Evolutionary conservation across 2,329 filamentous ascomycete species (phyloP).

Genomic region (Sclerotinia subarctica): DNA sequence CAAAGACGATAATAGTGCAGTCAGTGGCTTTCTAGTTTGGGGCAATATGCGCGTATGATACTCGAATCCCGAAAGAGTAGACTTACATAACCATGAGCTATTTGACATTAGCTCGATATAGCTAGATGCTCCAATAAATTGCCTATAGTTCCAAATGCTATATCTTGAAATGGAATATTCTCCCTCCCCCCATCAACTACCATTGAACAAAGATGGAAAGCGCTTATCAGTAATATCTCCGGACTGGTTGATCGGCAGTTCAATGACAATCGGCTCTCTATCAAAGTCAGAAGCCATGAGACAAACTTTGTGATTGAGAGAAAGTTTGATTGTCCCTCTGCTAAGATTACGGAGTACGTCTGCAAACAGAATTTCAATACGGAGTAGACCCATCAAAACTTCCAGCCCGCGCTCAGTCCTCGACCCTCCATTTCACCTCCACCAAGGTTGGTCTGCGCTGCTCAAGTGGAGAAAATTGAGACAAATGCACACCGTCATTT

Average conservation of each 20-base stretch:
- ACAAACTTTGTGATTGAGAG: background rate
- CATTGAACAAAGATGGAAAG: background rate
- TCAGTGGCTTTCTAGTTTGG: background rate
- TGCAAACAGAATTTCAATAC: background rate
- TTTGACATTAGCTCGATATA: constrained; percentile 1
- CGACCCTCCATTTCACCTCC: background rate
- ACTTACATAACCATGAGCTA: background rate
- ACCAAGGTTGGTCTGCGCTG: background rate
- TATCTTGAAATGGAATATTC: background rate
- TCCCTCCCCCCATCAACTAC: background rate
- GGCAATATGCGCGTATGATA: background rate
- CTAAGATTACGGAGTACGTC: background rate
- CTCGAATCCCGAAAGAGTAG: background rate
- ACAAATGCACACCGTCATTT: constrained; percentile 16
- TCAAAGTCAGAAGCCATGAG: background rate
- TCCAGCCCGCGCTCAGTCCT: background rate
- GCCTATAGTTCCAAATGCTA: background rate
- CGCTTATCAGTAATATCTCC: background rate
- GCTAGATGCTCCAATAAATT: background rate
- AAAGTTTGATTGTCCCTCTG: background rate
- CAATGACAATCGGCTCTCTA: background rate
- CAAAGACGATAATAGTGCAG: background rate
- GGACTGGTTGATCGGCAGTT: background rate
- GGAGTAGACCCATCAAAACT: background rate
- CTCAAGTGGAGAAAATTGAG: constrained; percentile 15